Base-by-base conservation (phyloP, 2,329 filamentous ascomycete species). In the Nemania sp. region DNA sequence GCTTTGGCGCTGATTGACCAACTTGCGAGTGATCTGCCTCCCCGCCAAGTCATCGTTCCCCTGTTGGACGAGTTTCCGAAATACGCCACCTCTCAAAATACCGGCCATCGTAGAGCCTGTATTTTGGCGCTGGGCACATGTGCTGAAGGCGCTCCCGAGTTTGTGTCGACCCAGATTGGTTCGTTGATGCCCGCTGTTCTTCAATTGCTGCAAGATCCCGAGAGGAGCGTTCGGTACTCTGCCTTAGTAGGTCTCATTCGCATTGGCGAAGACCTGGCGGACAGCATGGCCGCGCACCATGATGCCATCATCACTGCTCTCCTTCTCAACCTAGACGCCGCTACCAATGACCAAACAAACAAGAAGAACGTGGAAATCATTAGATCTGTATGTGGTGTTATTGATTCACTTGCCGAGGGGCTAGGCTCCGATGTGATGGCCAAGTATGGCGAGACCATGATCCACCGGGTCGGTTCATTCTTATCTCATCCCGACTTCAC, bases 131-230 rank as follows among this genome's bases (percentile, higher is more conserved):
- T 99, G 5, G 94, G 94, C 61, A 96, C 94, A 81, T 94, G 91
- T 69, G 94, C 97, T 54, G 95, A 98, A 81, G 95, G 95, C 69
- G 94, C 95, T 32, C 95, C 95, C 15, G 95, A 99, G 76, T 99
- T 98, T 78, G 92, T 98, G 72, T 92, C 91, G 65, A 97, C 93
- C 18, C 95, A 99, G 78, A 86, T 98, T 64, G 84, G 89, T 71
- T 85, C 89, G 67, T 90, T 98, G 67, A 86, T 98, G 75, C 95
- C 95, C 50, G 83, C 91, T 68, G 87, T 98, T 60, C 83, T 97
- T 59, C 87, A 87, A 71, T 84, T 98, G 9, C 86, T 99, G 40
- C 84, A 92, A 73, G 95, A 99, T 73, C 81, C 85, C n/a, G 90
- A 96, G 67, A 83, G 87, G 68, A 87, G 88, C 69, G 95, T 99